Base-by-base conservation (phyloP, 768 basidiomycete species). In the Coprinopsis cinerea region DNA sequence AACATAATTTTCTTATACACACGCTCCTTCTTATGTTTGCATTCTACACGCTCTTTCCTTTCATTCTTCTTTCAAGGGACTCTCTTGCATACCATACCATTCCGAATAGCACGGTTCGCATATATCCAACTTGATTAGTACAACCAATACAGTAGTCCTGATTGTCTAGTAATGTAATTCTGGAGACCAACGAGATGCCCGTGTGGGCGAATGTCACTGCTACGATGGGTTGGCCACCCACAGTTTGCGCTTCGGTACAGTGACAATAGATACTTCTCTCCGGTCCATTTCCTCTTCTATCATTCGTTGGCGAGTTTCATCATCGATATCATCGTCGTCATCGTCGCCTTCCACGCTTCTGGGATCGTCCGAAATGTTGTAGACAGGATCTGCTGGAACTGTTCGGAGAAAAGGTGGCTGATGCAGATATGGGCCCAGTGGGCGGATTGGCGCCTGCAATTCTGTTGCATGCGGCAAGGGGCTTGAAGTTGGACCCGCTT, bases 261-360 rank as follows among this genome's bases (percentile, higher is more conserved):
- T 83, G 53, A 91, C 78, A 59, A 91, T 88, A n/a, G 85, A 85
- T 25, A 91, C 87, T 55, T 91, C 87, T 43, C 89, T 77, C 56
- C 88, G 73, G 32, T 74, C 80, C 77, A 92, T 87, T 64, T 91
- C 88, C 50, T 85, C 82, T 61, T 91, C 89, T 27, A 90, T 88
- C 57, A 79, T 72, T 52, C 80, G 74, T 62, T 89, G 88, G 52
- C 82, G 72, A 11, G 80, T 75, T 43, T 84, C 81, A 55, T 90
- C 88, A 55, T 90, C 88, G 48, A 85, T 70, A 41, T 87, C 84
- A 25, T 85, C 82, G 17, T 87, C 83, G 9, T 79, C 72, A 10
- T 78, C 78, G 47, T 82, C 83, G 5, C 73, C 74, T 27, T 78
- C 81, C 42, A 69, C 70, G 53, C 74, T 78, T 44, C 71, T 72